phyloP scores from a whole-genome alignment of 495 filamentous ascomycete species.

The Aspergillus baeticus region DNA sequence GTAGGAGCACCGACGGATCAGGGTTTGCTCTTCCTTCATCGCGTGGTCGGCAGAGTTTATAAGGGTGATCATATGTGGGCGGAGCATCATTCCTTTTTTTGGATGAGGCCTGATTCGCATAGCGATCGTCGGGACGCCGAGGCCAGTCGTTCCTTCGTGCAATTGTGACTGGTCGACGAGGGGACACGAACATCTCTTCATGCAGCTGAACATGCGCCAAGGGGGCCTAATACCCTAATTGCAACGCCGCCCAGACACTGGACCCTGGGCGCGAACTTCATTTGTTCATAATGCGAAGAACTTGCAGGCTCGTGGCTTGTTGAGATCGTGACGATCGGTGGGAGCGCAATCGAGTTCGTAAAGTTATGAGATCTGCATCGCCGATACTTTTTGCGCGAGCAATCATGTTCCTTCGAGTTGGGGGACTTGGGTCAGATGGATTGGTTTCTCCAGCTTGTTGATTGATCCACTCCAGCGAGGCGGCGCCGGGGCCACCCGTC shows the following conservation, averaged over 20 bases:
- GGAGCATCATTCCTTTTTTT: not conserved
- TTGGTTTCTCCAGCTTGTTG: no score
- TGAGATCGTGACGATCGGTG: no score
- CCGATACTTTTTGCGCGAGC: no score
- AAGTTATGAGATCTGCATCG: no score
- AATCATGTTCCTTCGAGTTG: no score
- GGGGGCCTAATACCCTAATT: not conserved
- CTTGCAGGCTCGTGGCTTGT: no score
- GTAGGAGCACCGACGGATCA: not conserved
- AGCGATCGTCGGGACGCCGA: constrained; percentile 6
- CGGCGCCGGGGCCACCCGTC: no score
- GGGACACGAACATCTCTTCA: not conserved
- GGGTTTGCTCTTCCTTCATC: not conserved
- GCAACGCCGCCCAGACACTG: not conserved
- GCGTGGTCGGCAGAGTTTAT: not conserved
- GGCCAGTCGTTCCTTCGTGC: constrained; percentile 7
- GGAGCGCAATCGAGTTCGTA: no score
- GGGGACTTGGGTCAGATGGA: no score
- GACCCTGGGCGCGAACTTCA: not conserved
- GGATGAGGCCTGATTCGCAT: not conserved
- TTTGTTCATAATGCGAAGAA: not conserved
- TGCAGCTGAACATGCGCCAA: not conserved
- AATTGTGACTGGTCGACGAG: not conserved
- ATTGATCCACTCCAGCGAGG: no score
- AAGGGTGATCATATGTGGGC: not conserved